Evolutionary conservation across 805 yeast genomes (phyloP).

Genomic region (Pichia ethanolica): DNA sequence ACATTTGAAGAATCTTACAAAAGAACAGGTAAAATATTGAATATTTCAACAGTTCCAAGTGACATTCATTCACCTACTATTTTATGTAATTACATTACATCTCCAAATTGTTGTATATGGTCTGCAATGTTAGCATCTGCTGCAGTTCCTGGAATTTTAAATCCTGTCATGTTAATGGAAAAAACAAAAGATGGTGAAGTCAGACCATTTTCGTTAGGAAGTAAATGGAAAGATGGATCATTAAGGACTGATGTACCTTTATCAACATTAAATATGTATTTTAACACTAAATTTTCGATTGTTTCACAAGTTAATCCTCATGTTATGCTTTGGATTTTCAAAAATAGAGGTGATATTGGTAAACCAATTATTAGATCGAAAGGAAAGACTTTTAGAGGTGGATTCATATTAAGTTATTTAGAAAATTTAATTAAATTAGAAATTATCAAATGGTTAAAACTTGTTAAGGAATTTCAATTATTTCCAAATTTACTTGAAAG

Average conservation of each 20-base stretch:
- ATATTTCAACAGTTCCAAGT: constrained; percentile 73
- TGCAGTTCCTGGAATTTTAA: constrained; percentile 77
- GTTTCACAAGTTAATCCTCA: constrained; percentile 85
- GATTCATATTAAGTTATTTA: constrained; percentile 62
- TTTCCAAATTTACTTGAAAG: constrained; percentile 63
- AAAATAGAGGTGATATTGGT: constrained; percentile 77
- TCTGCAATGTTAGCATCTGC: constrained; percentile 67
- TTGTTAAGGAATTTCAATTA: constrained; percentile 56
- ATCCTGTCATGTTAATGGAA: constrained; percentile 76
- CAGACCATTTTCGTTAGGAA: constrained; percentile 65
- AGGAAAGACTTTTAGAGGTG: constrained; percentile 62
- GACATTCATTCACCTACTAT: constrained; percentile 79
- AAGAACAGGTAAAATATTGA: constrained; percentile 61
- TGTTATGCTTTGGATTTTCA: constrained; percentile 64
- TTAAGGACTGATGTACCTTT: constrained; percentile 73
- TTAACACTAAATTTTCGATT: constrained; percentile 66
- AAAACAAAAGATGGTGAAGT: constrained; percentile 31
- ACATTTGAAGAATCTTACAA: constrained; percentile 66
- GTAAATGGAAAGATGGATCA: constrained; percentile 74
- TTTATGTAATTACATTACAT: constrained; percentile 65
- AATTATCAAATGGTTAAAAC: constrained; percentile 67
- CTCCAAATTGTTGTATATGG: constrained; percentile 82
- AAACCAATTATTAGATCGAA: constrained; percentile 59
- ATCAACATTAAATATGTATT: constrained; percentile 64
- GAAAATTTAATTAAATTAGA: constrained; percentile 68